Conservation (phyloP, 2,329 filamentous ascomycete species). For the Diplodia corticola region DNA sequence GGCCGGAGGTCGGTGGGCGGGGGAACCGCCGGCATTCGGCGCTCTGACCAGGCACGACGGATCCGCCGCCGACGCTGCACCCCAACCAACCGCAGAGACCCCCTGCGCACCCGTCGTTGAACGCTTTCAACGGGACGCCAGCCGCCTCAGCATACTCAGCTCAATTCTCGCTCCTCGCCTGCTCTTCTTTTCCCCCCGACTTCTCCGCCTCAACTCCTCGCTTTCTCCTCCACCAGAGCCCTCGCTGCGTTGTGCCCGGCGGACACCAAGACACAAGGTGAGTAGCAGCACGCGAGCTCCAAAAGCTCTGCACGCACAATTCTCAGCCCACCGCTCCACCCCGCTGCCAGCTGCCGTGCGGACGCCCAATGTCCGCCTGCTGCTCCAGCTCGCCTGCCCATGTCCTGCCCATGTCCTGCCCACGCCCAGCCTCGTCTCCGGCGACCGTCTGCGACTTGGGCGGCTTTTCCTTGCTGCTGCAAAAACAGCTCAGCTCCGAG, state of each 20-base stretch:
- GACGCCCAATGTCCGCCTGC: not conserved
- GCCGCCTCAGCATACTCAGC: conserved; percentile 5
- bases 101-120: conserved; percentile 8
- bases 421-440: not conserved
- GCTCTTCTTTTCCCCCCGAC: conserved; percentile 3
- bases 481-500: conserved; percentile 8
- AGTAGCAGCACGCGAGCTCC: conserved; percentile 1
- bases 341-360: not conserved
- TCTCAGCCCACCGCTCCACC: not conserved
- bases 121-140: conserved; percentile 2
- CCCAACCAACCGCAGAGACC: conserved; percentile 4
- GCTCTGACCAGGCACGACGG: not conserved
- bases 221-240: not conserved
- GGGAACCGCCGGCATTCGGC: not conserved
- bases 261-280: conserved; percentile 2
- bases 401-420: too few relatives aligned
- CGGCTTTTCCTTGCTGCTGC: not conserved
- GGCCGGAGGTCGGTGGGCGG: not conserved
- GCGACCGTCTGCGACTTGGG: not conserved
- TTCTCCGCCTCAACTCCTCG: not conserved
- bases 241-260: conserved; percentile 12
- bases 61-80: not conserved
- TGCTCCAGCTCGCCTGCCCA: not conserved
- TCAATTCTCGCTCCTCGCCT: conserved; percentile 11
- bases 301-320: not conserved